A percentile compares a stretch with the other conserved stretches of the same genome.
Evolutionary conservation across 805 yeast species (phyloP).

Genomic region (Kluyveromyces dobzhanskii): DNA sequence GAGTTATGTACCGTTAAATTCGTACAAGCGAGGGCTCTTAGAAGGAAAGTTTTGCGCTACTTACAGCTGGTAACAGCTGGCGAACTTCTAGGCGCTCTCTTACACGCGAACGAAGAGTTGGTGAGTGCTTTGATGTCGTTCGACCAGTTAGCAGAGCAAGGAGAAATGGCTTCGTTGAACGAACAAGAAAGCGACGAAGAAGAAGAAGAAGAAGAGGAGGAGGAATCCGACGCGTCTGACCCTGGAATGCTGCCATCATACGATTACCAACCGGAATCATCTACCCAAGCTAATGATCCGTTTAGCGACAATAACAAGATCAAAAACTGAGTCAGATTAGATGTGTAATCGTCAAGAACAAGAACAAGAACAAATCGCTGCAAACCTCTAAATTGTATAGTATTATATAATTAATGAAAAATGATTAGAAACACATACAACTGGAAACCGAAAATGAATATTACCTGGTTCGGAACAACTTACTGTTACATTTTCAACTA

Average conservation of each 20-base stretch:
- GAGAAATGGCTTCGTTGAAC: conserved; percentile 29
- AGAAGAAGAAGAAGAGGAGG: conserved; percentile 26
- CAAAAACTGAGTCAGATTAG: conserved; percentile 9
- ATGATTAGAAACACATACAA: no score
- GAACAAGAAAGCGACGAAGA: conserved; percentile 26
- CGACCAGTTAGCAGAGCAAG: conserved; percentile 47
- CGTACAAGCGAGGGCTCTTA: conserved; percentile 61
- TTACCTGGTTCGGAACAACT: no score
- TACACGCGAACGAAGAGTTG: conserved; percentile 85
- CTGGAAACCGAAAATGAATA: no score
- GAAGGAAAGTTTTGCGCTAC: conserved; percentile 73
- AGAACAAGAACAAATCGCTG: no score
- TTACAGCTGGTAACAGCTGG: conserved; percentile 79
- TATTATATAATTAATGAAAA: no score
- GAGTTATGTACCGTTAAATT: conserved; percentile 54
- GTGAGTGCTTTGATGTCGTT: conserved; percentile 63
- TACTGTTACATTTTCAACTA: no score
- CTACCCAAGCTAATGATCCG: conserved; percentile 34
- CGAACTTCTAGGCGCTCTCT: conserved; percentile 77
- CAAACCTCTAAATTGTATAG: no score
- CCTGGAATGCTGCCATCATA: conserved; percentile 13
- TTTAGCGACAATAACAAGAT: conserved; percentile 43
- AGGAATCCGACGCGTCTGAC: conserved; percentile 20
- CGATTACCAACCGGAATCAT: conserved; percentile 10
- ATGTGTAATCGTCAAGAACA: no score